phyloP scores from a whole-genome alignment of 371 early-diverging fungal genomes.

The Rhizopus microsporus region DNA sequence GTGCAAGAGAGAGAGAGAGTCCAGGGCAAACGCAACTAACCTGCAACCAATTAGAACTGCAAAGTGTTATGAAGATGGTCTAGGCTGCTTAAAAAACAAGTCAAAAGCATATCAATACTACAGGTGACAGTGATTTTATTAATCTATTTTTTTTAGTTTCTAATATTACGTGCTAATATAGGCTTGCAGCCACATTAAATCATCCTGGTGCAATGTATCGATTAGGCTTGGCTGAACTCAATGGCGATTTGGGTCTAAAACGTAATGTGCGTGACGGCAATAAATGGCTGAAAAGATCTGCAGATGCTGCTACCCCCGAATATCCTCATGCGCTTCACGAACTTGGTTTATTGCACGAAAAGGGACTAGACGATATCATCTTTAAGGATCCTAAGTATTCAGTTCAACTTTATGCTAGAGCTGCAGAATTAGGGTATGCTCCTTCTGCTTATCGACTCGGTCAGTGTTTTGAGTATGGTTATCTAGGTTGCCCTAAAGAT shows the following conservation, averaged over 20 bases:
- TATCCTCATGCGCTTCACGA: slow-evolving; percentile 85
- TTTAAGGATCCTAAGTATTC: slow-evolving; percentile 73
- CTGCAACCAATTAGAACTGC: slow-evolving; percentile 44
- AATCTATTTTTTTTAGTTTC: background rate
- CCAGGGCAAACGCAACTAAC: background rate
- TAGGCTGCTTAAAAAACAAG: slow-evolving; percentile 61
- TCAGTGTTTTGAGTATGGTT: slow-evolving; percentile 79
- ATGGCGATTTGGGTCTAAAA: slow-evolving; percentile 68
- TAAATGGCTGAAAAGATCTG: slow-evolving; percentile 77
- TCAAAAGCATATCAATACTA: slow-evolving; percentile 70
- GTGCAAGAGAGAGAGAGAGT: background rate
- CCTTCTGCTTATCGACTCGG: slow-evolving; percentile 79
- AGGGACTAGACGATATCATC: slow-evolving; percentile 67
- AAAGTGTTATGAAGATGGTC: slow-evolving; percentile 69
- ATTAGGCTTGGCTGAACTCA: slow-evolving; percentile 68
- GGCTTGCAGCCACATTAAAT: slow-evolving; percentile 58
- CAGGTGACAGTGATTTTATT: slow-evolving; percentile 37
- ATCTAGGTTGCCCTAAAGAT: slow-evolving; percentile 67
- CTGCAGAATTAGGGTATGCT: slow-evolving; percentile 64
- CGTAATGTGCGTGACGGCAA: slow-evolving; percentile 71
- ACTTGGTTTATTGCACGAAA: slow-evolving; percentile 69
- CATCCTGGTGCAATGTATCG: slow-evolving; percentile 78
- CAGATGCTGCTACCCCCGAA: slow-evolving; percentile 72
- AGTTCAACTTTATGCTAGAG: slow-evolving; percentile 61
- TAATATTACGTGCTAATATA: background rate